Conservation (phyloP, 2,329 filamentous ascomycete genomes). For the Lachnellula subtilissima region DNA sequence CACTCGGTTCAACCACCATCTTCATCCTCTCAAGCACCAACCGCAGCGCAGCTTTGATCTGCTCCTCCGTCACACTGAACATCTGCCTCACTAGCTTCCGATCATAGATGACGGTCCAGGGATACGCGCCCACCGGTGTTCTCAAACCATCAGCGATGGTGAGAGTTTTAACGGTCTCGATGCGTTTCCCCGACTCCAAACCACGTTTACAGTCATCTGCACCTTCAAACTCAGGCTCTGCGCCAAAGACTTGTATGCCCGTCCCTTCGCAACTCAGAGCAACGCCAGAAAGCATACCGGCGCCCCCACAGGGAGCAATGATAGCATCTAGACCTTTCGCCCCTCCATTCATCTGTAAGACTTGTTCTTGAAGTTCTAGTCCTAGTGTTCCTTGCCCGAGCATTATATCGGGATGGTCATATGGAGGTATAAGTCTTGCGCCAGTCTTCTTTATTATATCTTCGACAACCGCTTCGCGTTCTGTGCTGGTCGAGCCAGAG, state of each 20-base stretch:
- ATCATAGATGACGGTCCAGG: conserved; percentile 74
- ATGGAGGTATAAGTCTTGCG: conserved; percentile 79
- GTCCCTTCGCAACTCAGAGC: conserved; percentile 72
- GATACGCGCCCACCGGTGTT: conserved; percentile 71
- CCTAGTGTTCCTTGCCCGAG: conserved; percentile 89
- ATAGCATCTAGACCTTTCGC: conserved; percentile 57
- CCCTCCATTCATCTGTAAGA: conserved; percentile 44
- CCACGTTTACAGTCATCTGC: conserved; percentile 78
- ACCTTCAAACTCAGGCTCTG: conserved; percentile 77
- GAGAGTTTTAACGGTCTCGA: conserved; percentile 65
- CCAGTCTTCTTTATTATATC: conserved; percentile 66
- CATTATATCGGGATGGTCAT: conserved; percentile 88
- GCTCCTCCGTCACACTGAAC: conserved; percentile 70
- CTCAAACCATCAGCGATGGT: conserved; percentile 88
- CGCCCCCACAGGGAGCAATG: conserved; percentile 80
- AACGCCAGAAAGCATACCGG: conserved; percentile 79
- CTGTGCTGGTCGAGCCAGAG: conserved; percentile 71
- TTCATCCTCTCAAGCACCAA: conserved; percentile 85
- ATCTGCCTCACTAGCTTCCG: conserved; percentile 64
- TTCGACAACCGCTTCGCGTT: conserved; percentile 74
- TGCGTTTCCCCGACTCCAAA: conserved; percentile 56
- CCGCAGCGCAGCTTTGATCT: conserved; percentile 72
- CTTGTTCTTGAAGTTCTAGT: conserved; percentile 76
- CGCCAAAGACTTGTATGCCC: conserved; percentile 73
- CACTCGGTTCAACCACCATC: conserved; percentile 83